A percentile compares a stretch with the other conserved stretches of the same genome.
phyloP scores from a whole-genome alignment of 1,284 basidiomycete genomes.

The Meripilus lineatus region DNA sequence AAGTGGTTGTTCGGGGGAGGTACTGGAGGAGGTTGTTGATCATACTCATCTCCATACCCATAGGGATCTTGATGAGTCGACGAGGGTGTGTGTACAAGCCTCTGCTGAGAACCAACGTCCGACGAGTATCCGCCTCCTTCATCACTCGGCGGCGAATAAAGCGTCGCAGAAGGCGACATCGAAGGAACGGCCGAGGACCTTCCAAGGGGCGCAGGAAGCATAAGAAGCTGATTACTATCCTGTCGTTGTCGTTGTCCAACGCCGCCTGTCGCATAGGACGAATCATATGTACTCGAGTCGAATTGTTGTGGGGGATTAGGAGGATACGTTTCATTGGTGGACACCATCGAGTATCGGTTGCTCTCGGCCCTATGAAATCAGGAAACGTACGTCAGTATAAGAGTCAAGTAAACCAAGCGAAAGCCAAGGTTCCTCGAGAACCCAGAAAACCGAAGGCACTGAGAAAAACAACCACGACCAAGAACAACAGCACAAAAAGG shows the following conservation, averaged over 20 bases:
- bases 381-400: too few relatives aligned
- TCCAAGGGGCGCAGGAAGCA: conserved; percentile 61
- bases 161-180: conserved; percentile 43
- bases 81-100: conserved; percentile 50
- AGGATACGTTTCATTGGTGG: conserved; percentile 67
- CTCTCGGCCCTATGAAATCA: conserved; percentile 36
- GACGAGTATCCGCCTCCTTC: conserved; percentile 58
- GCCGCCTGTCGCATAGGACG: conserved; percentile 27
- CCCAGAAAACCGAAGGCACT: too few relatives aligned
- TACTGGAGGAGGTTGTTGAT: conserved; percentile 15
- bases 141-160: conserved; percentile 58
- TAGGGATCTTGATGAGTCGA: conserved; percentile 28
- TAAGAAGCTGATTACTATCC: conserved; percentile 64
- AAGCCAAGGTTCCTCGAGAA: too few relatives aligned
- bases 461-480: too few relatives aligned
- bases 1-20: too few relatives aligned
- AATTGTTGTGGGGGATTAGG: conserved; percentile 45
- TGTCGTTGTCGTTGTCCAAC: conserved; percentile 48
- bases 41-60: conserved; percentile 20
- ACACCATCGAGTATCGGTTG: conserved; percentile 73
- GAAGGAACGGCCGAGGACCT: conserved; percentile 42
- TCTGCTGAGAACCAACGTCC: conserved; percentile 53
- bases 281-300: conserved; percentile 64
- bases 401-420: too few relatives aligned
- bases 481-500: too few relatives aligned